Conservation (phyloP, 108 stramenopile genomes). For the Cyclotella cryptica region DNA sequence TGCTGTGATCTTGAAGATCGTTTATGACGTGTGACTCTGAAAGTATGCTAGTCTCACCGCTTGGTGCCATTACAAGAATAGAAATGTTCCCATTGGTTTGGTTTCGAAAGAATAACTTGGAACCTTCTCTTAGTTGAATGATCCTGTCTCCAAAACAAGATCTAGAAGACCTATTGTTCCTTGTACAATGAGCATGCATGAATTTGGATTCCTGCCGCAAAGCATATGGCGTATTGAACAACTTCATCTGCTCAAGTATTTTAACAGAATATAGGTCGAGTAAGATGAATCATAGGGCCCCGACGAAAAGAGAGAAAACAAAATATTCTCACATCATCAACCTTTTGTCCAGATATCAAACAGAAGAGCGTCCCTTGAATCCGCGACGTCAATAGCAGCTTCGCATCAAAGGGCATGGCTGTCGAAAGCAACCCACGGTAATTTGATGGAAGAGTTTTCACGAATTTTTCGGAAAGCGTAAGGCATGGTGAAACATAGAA, state of each 20-base stretch:
- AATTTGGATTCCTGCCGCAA: conserved; percentile 19
- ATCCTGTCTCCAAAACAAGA: conserved; percentile 26
- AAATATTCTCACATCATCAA: conserved; percentile 13
- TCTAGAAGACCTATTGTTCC: neutral
- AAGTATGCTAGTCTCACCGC: no score
- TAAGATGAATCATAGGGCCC: neutral
- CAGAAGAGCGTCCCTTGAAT: conserved; percentile 29
- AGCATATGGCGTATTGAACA: conserved; percentile 7
- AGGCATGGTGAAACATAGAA: conserved; percentile 35
- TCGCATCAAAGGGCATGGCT: conserved; percentile 14
- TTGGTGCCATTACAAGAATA: neutral
- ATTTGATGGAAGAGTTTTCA: conserved; percentile 31
- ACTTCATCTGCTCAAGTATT: neutral
- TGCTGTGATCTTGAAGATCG: neutral
- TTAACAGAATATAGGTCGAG: neutral
- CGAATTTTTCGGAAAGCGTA: conserved; percentile 22
- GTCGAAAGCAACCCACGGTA: conserved; percentile 3
- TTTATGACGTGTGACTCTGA: neutral
- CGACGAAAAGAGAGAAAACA: neutral
- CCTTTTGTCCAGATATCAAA: conserved; percentile 16
- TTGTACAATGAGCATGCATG: conserved; percentile 17
- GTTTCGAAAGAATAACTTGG: conserved; percentile 22
- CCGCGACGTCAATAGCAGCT: conserved; percentile 35
- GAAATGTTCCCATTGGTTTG: conserved; percentile 13
- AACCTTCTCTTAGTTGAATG: conserved; percentile 19